Evolutionary conservation across 805 yeast genomes (phyloP).

Genomic region (Yamadazyma takamatsuzukensis): DNA sequence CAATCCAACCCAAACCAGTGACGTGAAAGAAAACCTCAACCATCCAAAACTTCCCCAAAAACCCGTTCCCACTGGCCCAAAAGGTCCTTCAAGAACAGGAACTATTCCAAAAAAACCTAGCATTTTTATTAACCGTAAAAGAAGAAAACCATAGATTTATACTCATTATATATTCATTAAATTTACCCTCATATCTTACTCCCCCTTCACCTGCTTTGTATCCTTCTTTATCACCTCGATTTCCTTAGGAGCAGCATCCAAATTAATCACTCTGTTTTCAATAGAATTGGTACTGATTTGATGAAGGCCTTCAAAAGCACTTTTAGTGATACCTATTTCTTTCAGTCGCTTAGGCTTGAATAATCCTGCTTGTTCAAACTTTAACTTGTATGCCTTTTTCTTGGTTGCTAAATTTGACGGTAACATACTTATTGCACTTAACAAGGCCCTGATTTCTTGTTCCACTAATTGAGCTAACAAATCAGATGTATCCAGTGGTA

Average conservation of each 20-base stretch:
- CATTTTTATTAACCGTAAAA: constrained; percentile 6
- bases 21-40: background rate
- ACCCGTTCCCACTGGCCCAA: background rate
- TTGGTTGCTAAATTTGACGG: too few relatives aligned
- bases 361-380: constrained; percentile 2
- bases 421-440: constrained; percentile 4
- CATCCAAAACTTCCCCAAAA: background rate
- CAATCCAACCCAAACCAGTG: too few relatives aligned
- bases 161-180: constrained; percentile 2
- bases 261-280: constrained; percentile 9
- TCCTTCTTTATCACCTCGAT: background rate
- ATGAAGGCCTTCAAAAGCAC: constrained; percentile 8
- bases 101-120: constrained; percentile 1
- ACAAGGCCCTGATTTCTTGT: constrained; percentile 22
- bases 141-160: constrained; percentile 2
- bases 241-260: constrained; percentile 1
- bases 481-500: background rate
- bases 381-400: constrained; percentile 1
- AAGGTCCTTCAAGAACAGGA: background rate
- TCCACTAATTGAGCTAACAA: constrained; percentile 10
- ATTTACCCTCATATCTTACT: constrained; percentile 2
- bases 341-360: too few relatives aligned
- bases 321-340: background rate
- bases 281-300: constrained; percentile 12
- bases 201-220: constrained; percentile 9